Evolutionary conservation across 345 rosid species (phyloP).

Genomic region (Bretschneidera sinensis): DNA sequence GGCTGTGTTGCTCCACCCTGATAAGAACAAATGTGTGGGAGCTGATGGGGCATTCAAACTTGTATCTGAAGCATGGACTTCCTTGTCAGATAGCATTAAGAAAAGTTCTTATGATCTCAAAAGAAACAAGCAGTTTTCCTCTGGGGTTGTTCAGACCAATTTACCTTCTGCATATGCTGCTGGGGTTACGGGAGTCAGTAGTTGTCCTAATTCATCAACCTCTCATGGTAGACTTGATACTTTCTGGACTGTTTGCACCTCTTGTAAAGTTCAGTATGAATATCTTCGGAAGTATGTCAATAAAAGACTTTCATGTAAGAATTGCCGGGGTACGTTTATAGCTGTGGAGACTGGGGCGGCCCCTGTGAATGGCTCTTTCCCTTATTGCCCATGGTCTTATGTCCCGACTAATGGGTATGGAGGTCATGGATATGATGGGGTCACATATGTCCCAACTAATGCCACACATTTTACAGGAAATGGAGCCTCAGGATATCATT

Average conservation of each 20-base stretch:
- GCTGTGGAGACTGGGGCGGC: constrained; percentile 86
- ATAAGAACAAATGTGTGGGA: constrained; percentile 80
- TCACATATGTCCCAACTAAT: constrained; percentile 65
- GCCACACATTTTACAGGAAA: constrained; percentile 50
- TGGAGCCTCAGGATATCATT: constrained; percentile 59
- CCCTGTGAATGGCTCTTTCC: constrained; percentile 75
- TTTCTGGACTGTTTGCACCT: constrained; percentile 97
- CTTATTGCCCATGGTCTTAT: constrained; percentile 54
- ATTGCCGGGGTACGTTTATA: constrained; percentile 88
- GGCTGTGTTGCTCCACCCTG: constrained; percentile 95
- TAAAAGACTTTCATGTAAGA: constrained; percentile 95
- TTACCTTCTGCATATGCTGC: constrained; percentile 36
- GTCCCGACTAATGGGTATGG: constrained; percentile 53
- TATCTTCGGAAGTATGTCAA: constrained; percentile 94
- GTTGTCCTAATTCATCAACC: constrained; percentile 43
- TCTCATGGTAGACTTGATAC: constrained; percentile 69
- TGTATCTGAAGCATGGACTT: constrained; percentile 89
- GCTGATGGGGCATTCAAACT: constrained; percentile 98
- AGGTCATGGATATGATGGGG: constrained; percentile 60
- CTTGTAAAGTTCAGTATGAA: constrained; percentile 98
- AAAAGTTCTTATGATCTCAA: constrained; percentile 60
- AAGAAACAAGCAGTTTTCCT: constrained; percentile 55
- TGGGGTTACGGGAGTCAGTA: constrained; percentile 42
- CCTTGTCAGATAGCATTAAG: constrained; percentile 62
- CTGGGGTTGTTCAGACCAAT: constrained; percentile 32